Conservation (phyloP, 83 land plant species). For the Thuja plicata region DNA sequence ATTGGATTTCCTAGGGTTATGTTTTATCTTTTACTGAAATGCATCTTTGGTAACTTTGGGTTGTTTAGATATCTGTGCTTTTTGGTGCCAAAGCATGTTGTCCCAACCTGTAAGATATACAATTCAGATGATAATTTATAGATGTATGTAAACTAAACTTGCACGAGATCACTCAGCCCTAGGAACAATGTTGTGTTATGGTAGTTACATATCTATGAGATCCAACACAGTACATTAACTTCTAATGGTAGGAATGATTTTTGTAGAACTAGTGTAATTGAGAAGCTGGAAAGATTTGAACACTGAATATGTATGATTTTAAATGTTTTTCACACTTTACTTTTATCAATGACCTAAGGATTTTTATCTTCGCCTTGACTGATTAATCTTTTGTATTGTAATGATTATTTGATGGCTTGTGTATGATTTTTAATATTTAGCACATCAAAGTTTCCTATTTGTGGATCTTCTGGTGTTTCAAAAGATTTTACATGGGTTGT, state of each 20-base stretch:
- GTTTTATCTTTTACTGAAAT: background rate
- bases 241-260: background rate
- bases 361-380: background rate
- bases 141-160: background rate
- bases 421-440: background rate
- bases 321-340: background rate
- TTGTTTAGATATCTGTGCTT: background rate
- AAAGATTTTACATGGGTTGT: background rate
- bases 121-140: background rate
- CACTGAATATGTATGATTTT: background rate
- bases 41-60: background rate
- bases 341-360: background rate
- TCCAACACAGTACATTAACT: background rate
- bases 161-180: background rate
- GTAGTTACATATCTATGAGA: background rate
- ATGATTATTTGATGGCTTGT: background rate
- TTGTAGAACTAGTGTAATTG: background rate
- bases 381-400: background rate
- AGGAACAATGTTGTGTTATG: background rate
- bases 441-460: background rate
- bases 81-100: background rate
- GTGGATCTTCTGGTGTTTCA: background rate
- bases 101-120: background rate
- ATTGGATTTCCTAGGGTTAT: background rate
- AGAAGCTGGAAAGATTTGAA: background rate